Conservation (phyloP, 2,329 filamentous ascomycete species). For the Trichoderma gracile region DNA sequence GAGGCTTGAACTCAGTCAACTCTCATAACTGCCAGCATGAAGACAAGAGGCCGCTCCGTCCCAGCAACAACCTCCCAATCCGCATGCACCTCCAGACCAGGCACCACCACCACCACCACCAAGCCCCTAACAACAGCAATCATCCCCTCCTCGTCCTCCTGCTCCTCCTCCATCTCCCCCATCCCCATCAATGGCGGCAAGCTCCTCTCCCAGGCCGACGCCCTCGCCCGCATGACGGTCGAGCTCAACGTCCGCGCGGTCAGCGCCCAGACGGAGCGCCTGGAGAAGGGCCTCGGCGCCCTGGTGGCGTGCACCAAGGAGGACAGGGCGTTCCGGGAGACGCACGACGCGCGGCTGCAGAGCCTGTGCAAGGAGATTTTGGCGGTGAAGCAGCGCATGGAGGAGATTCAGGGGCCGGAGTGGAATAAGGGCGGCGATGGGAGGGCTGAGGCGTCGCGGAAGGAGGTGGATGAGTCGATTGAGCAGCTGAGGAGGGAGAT, state of each 20-base stretch:
- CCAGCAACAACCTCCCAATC: slow-evolving; percentile 2
- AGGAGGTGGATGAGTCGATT: slow-evolving; percentile 29
- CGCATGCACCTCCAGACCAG: not conserved
- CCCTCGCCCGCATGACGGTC: slow-evolving; percentile 42
- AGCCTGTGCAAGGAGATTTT: slow-evolving; percentile 38
- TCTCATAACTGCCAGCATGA: slow-evolving; percentile 1
- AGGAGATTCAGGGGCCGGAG: slow-evolving; percentile 20
- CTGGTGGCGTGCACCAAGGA: slow-evolving; percentile 34
- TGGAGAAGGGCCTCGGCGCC: slow-evolving; percentile 36
- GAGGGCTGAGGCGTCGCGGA: slow-evolving; percentile 18
- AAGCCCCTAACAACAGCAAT: not conserved
- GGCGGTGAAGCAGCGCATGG: slow-evolving; percentile 35
- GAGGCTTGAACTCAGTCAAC: not conserved
- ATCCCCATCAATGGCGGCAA: not conserved
- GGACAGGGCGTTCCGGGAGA: slow-evolving; percentile 35
- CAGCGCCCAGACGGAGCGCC: slow-evolving; percentile 33
- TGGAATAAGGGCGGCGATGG: slow-evolving; percentile 15
- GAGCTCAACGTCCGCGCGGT: slow-evolving; percentile 41
- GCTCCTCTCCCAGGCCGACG: slow-evolving; percentile 36
- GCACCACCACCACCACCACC: not conserved
- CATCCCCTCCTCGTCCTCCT: not conserved
- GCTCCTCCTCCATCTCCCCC: not conserved
- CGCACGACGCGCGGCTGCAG: slow-evolving; percentile 36
- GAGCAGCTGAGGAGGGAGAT: slow-evolving; percentile 32
- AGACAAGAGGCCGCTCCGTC: slow-evolving; percentile 20